phyloP scores from a whole-genome alignment of 2,329 filamentous ascomycete genomes.

The Pseudocercospora musae region DNA sequence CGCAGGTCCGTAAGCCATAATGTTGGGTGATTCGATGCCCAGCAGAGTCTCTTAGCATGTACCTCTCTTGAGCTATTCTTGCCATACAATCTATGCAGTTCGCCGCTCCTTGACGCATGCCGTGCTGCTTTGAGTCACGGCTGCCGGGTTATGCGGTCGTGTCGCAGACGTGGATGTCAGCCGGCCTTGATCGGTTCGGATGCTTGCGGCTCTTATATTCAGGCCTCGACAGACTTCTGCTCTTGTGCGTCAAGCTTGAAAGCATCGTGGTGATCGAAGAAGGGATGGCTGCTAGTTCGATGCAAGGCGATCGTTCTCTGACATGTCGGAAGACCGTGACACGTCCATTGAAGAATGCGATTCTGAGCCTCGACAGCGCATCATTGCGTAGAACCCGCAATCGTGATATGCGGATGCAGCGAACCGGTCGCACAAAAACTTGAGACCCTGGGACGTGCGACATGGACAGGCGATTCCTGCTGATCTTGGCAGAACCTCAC shows the following conservation, averaged over 20 bases:
- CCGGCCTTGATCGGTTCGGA: not conserved
- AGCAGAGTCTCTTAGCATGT: not conserved
- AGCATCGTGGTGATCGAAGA: not conserved
- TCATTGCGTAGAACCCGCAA: not conserved
- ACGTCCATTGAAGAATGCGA: not conserved
- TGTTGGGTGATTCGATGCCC: not conserved
- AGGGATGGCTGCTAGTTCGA: not conserved
- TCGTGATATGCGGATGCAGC: not conserved
- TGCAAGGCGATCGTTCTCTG: conserved; percentile 1
- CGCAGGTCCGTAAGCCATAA: not conserved
- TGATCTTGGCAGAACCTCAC: not conserved
- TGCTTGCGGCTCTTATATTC: not conserved
- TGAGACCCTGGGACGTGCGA: not conserved
- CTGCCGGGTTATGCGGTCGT: not conserved
- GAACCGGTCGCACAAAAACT: not conserved
- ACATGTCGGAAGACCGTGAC: not conserved
- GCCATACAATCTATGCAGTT: not conserved
- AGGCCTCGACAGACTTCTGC: not conserved
- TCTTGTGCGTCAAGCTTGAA: not conserved
- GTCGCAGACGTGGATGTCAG: not conserved
- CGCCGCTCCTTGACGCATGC: not conserved
- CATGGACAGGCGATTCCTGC: not conserved
- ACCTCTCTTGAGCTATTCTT: not conserved
- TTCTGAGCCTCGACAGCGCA: not conserved
- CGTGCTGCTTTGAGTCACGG: not conserved